Conservation (phyloP, 352 stramenopile species). For the Thraustotheca clavata region DNA sequence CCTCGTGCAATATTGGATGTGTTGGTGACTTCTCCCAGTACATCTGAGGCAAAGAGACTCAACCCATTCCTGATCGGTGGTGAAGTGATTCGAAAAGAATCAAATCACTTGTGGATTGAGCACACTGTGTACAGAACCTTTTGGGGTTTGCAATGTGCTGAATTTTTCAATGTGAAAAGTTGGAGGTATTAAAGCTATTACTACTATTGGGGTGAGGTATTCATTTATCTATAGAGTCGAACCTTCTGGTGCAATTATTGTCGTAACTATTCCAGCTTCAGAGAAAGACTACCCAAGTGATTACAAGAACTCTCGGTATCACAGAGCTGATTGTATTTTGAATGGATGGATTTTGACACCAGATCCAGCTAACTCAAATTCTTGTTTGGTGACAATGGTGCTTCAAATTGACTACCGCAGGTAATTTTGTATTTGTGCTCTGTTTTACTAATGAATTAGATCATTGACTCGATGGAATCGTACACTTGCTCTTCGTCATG, state of each 20-base stretch:
- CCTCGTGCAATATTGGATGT: slow-evolving; percentile 64
- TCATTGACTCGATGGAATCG: slow-evolving; percentile 22
- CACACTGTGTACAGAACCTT: neutral
- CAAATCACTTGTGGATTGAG: slow-evolving; percentile 9
- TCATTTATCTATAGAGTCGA: slow-evolving; percentile 36
- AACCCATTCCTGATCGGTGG: slow-evolving; percentile 12
- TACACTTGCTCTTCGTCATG: slow-evolving; percentile 36
- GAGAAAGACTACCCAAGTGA: slow-evolving; percentile 27
- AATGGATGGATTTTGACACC: slow-evolving; percentile 58
- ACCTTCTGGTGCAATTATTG: slow-evolving; percentile 46
- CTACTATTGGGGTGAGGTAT: neutral
- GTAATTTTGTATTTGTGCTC: slow-evolving; percentile 20
- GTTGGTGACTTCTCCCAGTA: slow-evolving; percentile 25
- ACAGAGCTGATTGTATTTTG: slow-evolving; percentile 53
- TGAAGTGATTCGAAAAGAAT: slow-evolving; percentile 1
- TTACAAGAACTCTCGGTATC: neutral
- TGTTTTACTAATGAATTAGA: neutral
- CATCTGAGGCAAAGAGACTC: neutral
- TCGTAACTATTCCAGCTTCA: slow-evolving; percentile 60
- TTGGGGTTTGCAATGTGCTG: neutral
- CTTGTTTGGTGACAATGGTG: slow-evolving; percentile 66
- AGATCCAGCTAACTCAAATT: slow-evolving; percentile 30
- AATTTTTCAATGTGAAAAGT: slow-evolving; percentile 41
- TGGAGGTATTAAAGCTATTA: slow-evolving; percentile 35
- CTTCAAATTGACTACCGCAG: slow-evolving; percentile 68